Evolutionary conservation across 768 basidiomycete genomes (phyloP).

Genomic region (Myochromella boudieri): DNA sequence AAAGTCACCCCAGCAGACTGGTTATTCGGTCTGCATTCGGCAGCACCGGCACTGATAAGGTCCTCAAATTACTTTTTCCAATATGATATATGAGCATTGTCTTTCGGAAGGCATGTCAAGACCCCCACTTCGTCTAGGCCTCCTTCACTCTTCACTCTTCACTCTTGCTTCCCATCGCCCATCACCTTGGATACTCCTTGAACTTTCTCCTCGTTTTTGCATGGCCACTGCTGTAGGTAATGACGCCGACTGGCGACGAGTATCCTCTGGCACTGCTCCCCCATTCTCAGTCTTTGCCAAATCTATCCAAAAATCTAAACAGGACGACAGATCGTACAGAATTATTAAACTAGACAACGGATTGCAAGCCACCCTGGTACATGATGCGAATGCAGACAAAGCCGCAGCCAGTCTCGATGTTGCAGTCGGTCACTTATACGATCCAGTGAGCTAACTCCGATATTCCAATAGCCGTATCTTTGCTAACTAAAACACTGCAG

Average conservation of each 20-base stretch:
- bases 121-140: constrained; percentile 6
- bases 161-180: not conserved
- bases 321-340: constrained; percentile 80
- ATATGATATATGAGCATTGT: not conserved
- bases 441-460: constrained; percentile 64
- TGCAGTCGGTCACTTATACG: constrained; percentile 88
- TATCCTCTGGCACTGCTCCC: constrained; percentile 31
- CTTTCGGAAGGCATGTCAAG: constrained; percentile 12
- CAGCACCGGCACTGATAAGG: constrained; percentile 7
- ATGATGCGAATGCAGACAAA: constrained; percentile 87
- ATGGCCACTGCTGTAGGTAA: constrained; percentile 19
- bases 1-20: too few relatives aligned
- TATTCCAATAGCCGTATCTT: not conserved
- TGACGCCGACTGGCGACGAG: constrained; percentile 34
- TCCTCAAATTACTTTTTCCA: constrained; percentile 12
- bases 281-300: constrained; percentile 56
- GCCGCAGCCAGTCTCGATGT: constrained; percentile 94
- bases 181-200: not conserved
- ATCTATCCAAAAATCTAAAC: constrained; percentile 65
- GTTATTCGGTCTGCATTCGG: too few relatives aligned
- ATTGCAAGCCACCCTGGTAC: constrained; percentile 81
- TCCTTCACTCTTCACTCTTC: constrained; percentile 5
- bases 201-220: not conserved
- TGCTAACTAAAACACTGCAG: constrained; percentile 30
- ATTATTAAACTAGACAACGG: constrained; percentile 87